phyloP scores from a whole-genome alignment of 1,139 yeast species.

The Suhomyces anneliseae region DNA sequence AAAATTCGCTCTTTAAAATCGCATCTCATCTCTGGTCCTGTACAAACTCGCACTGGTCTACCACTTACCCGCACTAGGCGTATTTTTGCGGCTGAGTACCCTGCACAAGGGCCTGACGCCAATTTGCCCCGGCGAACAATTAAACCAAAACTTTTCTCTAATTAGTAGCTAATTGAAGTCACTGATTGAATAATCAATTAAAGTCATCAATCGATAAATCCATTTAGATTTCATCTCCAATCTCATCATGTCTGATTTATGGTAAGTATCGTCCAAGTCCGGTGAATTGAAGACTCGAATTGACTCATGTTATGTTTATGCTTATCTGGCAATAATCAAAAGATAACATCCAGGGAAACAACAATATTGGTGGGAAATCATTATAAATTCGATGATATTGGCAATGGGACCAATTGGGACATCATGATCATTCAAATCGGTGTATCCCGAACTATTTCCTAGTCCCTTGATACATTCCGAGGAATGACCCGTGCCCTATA shows the following conservation, averaged over 20 bases:
- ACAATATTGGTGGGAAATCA: too few species aligned
- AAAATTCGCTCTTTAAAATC: conserved; percentile 7
- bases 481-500: too few species aligned
- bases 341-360: background rate
- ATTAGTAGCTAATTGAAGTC: conserved; percentile 1
- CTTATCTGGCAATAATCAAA: background rate
- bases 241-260: conserved; percentile 51
- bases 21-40: conserved; percentile 12
- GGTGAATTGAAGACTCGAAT: background rate
- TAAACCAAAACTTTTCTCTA: conserved; percentile 11
- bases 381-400: too few species aligned
- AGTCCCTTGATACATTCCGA: too few species aligned
- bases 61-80: conserved; percentile 1
- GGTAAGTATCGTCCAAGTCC: conserved; percentile 39
- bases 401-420: too few species aligned
- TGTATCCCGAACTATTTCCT: too few species aligned
- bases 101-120: conserved; percentile 5
- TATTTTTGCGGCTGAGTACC: conserved; percentile 1
- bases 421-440: too few species aligned
- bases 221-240: conserved; percentile 1
- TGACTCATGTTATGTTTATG: background rate
- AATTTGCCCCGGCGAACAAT: conserved; percentile 9
- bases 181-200: conserved; percentile 7
- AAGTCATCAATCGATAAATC: conserved; percentile 9
- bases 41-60: conserved; percentile 1